A percentile compares a stretch with the other conserved stretches of the same genome.
Conservation (phyloP, 805 yeast genomes). For the Wickerhamomyces ciferrii region DNA sequence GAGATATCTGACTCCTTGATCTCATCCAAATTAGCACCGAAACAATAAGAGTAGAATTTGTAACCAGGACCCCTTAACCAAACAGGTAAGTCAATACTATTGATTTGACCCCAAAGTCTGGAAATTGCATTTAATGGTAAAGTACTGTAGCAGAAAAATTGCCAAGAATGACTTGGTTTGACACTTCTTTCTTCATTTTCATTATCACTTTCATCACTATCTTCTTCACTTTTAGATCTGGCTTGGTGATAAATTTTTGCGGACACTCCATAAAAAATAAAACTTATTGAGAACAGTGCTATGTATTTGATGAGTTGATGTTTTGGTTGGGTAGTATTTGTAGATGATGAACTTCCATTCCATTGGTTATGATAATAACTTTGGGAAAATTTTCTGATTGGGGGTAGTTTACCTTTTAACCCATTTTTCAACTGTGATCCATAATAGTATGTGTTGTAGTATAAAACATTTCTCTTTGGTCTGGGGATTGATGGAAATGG, state of each 20-base stretch:
- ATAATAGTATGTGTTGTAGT: conserved; percentile 35
- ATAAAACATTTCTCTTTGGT: conserved; percentile 48
- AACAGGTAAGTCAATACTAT: conserved; percentile 75
- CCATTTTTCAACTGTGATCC: conserved; percentile 29
- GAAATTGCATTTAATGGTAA: conserved; percentile 89
- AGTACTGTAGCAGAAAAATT: conserved; percentile 81
- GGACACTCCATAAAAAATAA: conserved; percentile 23
- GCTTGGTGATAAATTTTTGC: conserved; percentile 21
- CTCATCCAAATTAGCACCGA: conserved; percentile 88
- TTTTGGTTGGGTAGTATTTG: conserved; percentile 9
- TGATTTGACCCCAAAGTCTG: conserved; percentile 91
- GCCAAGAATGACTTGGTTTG: conserved; percentile 78
- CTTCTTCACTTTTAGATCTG: conserved; percentile 14
- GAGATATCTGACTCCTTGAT: conserved; percentile 77
- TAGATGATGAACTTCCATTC: conserved; percentile 15
- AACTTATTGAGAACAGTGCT: conserved; percentile 22
- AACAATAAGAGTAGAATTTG: conserved; percentile 67
- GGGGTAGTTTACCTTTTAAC: conserved; percentile 22
- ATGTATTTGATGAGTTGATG: conserved; percentile 21
- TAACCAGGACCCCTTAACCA: conserved; percentile 86
- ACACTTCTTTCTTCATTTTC: conserved; percentile 30
- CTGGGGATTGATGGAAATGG: conserved; percentile 51
- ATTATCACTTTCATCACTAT: conserved; percentile 17
- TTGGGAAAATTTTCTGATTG: conserved; percentile 20
- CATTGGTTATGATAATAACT: conserved; percentile 13